Evolutionary conservation across 2,329 filamentous ascomycete genomes (phyloP), one percentile per base, ranked within the genome.

Genomic region (Colletotrichum sp.): DNA sequence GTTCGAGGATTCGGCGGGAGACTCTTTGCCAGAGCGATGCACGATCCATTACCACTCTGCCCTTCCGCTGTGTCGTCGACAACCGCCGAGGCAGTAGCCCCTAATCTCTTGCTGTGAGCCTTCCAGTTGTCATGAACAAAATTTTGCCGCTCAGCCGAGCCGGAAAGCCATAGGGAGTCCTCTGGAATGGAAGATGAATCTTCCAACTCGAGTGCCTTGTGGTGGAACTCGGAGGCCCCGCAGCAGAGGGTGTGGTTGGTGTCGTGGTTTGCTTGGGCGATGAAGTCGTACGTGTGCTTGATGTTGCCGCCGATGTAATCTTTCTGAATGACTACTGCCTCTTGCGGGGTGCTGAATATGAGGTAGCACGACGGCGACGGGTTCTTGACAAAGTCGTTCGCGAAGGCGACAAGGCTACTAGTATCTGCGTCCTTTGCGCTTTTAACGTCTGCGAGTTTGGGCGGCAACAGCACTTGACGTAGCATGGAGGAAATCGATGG

Each of bases 221-320:
- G 66, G 32, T 69, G 66, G 24, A 69, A 69, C 1, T 69, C 32
- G 7, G 21, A 52, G 4, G 59, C 76, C 28, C 72, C 64, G 21
- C 59, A 69, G 36, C 57, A 65, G 1, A n/a, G 26, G 12, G 75
- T 63, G 13, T 77, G 55, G 24, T 80, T 52, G 30, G 82, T 80
- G 73, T 93, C 90, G 80, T 90, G 89, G 79, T 93, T 93, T 2
- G 90, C 92, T 13, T 87, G 86, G 6, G 88, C 85, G 36, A 93
- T 87, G 79, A 93, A 92, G 3, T 86, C 84, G 3, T 81, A 80
- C 3, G 87, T 88, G 2, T 83, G 84, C 16, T 86, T 84, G 9
- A 88, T 79, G 2, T 84, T 84, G 5, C 88, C 89, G 1, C 81
- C 86, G 3, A 79, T 70, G 72, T 87, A 85, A 78, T 93, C 90